Percentiles rank a stretch among this genome's conserved stretches.
Conservation (phyloP, 2,329 filamentous ascomycete species). For the Cladosporium sp. region DNA sequence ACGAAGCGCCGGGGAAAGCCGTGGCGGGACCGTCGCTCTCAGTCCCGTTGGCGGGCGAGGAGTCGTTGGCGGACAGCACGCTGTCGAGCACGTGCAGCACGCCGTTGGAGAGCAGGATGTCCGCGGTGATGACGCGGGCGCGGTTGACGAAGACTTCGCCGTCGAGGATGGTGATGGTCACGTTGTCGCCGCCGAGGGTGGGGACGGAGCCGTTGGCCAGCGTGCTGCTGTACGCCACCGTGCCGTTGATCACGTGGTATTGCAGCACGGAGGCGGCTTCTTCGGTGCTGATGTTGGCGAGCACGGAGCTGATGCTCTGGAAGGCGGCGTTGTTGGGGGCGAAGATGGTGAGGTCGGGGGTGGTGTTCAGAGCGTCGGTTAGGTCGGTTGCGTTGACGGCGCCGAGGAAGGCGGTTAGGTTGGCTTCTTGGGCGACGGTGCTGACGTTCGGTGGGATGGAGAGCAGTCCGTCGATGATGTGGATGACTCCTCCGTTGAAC, state of each 20-base stretch:
- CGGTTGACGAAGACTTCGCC: slow-evolving; percentile 41
- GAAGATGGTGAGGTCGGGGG: slow-evolving; percentile 58
- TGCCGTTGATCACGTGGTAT: slow-evolving; percentile 61
- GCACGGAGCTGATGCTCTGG: slow-evolving; percentile 50
- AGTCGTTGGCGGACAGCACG: slow-evolving; percentile 52
- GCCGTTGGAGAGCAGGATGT: slow-evolving; percentile 43
- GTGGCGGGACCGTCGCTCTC: slow-evolving; percentile 39
- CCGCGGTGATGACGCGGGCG: slow-evolving; percentile 38
- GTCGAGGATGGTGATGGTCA: slow-evolving; percentile 38
- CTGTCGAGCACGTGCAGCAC: slow-evolving; percentile 49
- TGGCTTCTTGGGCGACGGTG: slow-evolving; percentile 27
- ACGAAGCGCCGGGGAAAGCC: slow-evolving; percentile 50
- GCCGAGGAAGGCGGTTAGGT: slow-evolving; percentile 16
- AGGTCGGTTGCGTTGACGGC: slow-evolving; percentile 19
- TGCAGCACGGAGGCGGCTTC: slow-evolving; percentile 52
- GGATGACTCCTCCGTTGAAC: slow-evolving; percentile 41
- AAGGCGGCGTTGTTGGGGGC: slow-evolving; percentile 60
- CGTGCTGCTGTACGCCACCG: slow-evolving; percentile 49
- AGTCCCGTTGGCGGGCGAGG: slow-evolving; percentile 31
- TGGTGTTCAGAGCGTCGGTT: slow-evolving; percentile 13
- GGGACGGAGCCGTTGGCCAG: slow-evolving; percentile 37
- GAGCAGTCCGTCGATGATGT: slow-evolving; percentile 40
- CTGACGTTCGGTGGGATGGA: slow-evolving; percentile 31
- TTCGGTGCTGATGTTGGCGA: slow-evolving; percentile 44
- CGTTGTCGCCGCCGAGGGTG: slow-evolving; percentile 34